A percentile compares a stretch with the other conserved stretches of the same genome.
These are phyloP conservation scores for Heritiera fomes DNA, from an alignment of 345 rosid genomes.

Conservation along the genomic window DNA sequence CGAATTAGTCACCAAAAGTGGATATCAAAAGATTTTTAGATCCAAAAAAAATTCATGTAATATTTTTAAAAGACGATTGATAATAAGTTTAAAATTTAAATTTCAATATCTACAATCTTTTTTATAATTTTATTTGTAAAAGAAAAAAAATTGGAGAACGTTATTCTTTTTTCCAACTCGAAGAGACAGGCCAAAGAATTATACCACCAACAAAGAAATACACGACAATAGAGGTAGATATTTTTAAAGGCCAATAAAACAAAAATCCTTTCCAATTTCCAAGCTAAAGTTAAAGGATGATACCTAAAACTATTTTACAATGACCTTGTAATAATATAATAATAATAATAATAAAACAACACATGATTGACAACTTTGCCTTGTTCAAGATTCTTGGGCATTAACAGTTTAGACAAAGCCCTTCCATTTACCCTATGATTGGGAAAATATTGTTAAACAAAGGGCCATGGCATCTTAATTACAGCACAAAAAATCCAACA, in stretches of 20 bases:
- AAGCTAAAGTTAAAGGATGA: constrained; percentile 19
- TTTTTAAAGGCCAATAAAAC: not conserved
- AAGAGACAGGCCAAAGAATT: not conserved
- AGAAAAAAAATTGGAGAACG: not conserved
- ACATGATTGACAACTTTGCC: not conserved
- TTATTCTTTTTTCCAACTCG: not conserved
- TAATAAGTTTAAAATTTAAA: no score
- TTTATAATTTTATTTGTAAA: no score
- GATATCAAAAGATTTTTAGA: no score
- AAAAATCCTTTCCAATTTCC: constrained; percentile 29
- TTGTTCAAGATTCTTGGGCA: constrained; percentile 8
- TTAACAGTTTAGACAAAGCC: not conserved
- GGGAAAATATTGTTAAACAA: not conserved
- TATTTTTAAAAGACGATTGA: no score
- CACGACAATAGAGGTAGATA: not conserved
- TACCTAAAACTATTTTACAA: constrained; percentile 21
- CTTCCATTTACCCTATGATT: not conserved
- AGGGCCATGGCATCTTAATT: not conserved
- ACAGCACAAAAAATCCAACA: not conserved
- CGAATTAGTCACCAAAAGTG: no score
- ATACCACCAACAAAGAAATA: constrained; percentile 20
- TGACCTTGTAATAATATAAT: not conserved
- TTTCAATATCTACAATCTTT: no score
- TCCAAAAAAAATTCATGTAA: no score
- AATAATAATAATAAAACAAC: not conserved